phyloP scores from a whole-genome alignment of 352 stramenopile genomes.

The Pilasporangium apinafurcum region DNA sequence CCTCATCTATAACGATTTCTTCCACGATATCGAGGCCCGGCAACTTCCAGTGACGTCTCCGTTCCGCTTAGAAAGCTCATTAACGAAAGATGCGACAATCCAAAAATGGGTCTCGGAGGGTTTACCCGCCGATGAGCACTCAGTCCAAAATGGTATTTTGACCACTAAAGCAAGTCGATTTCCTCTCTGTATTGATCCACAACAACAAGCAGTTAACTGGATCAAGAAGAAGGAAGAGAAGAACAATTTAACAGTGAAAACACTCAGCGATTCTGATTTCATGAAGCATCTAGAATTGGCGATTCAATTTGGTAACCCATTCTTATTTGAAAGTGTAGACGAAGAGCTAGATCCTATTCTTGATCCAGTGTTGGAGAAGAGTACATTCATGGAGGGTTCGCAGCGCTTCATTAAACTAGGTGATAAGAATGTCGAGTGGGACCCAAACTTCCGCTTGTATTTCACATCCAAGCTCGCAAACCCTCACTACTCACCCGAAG shows the following conservation, averaged over 20 bases:
- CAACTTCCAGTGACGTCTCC: slow-evolving; percentile 81
- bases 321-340: slow-evolving; percentile 94
- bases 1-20: slow-evolving; percentile 87
- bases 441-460: slow-evolving; percentile 91
- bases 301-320: slow-evolving; percentile 94
- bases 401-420: slow-evolving; percentile 90
- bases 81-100: slow-evolving; percentile 91
- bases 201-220: slow-evolving; percentile 94
- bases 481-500: slow-evolving; percentile 91
- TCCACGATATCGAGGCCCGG: slow-evolving; percentile 69
- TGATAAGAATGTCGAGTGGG: slow-evolving; percentile 94
- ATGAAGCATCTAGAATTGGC: slow-evolving; percentile 95
- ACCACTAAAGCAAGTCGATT: slow-evolving; percentile 93
- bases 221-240: slow-evolving; percentile 95
- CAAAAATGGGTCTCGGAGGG: slow-evolving; percentile 94
- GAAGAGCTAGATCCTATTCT: slow-evolving; percentile 94
- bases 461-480: slow-evolving; percentile 94
- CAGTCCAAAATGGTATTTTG: slow-evolving; percentile 94
- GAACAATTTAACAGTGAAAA: slow-evolving; percentile 91
- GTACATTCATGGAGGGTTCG: slow-evolving; percentile 87
- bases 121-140: slow-evolving; percentile 92
- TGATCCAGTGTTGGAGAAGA: slow-evolving; percentile 92
- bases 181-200: slow-evolving; percentile 93
- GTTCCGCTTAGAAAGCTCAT: slow-evolving; percentile 87
- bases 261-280: slow-evolving; percentile 91